Conservation (phyloP, 2,329 filamentous ascomycete species). For the Venturia oleaginea region DNA sequence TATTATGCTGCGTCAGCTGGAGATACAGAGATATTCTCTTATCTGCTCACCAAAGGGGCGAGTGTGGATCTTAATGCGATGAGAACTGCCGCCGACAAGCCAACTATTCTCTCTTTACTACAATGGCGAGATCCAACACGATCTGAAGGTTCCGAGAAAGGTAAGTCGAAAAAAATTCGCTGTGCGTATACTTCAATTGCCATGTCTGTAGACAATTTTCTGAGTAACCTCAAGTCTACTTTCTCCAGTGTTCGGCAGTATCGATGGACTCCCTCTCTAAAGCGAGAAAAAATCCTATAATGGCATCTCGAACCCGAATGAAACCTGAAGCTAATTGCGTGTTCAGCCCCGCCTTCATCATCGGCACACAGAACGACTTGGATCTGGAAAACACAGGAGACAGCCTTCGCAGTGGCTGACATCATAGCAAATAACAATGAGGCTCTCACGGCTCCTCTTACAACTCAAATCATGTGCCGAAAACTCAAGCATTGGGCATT, state of each 20-base stretch:
- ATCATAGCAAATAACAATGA: background rate
- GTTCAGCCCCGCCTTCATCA: background rate
- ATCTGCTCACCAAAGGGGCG: background rate
- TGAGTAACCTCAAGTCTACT: background rate
- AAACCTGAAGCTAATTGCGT: background rate
- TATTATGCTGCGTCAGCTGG: slow-evolving; percentile 1
- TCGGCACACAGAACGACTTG: background rate
- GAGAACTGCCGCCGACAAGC: background rate
- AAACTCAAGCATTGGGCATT: background rate
- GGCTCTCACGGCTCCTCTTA: background rate
- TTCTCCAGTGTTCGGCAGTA: background rate
- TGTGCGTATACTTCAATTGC: background rate
- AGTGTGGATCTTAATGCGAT: background rate
- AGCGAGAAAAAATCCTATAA: no score
- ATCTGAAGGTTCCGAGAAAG: background rate
- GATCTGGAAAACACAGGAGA: background rate
- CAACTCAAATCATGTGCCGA: background rate
- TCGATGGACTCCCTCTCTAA: background rate
- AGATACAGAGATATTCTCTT: background rate
- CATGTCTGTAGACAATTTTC: background rate
- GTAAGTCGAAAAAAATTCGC: background rate
- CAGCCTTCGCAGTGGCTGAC: background rate
- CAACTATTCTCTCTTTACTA: background rate
- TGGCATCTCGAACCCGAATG: background rate
- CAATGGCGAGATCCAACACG: background rate